Percentiles rank a stretch among this genome's conserved stretches.
Evolutionary conservation across 2,329 filamentous ascomycete genomes (phyloP).

Genomic region (Tolypocladium tropicale): DNA sequence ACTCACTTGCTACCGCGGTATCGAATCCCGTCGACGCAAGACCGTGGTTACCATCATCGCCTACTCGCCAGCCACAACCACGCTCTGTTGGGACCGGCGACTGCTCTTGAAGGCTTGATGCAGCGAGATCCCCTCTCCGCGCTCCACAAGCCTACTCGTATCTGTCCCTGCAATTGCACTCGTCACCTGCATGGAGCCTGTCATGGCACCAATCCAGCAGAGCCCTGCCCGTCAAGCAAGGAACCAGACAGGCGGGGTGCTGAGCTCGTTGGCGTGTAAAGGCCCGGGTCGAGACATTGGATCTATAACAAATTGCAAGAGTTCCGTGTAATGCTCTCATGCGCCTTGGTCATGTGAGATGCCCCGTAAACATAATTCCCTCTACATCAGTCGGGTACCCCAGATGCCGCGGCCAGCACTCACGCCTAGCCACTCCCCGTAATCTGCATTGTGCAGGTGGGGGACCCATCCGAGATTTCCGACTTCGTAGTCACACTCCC

Average conservation of each 20-base stretch:
- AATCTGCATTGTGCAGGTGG: conserved; percentile 55
- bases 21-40: not conserved
- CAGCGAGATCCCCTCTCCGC: not conserved
- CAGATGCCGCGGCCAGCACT: conserved; percentile 72
- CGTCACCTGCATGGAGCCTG: not conserved
- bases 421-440: conserved; percentile 76
- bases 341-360: not conserved
- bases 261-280: not conserved
- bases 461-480: conserved; percentile 81
- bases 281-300: not conserved
- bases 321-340: not conserved
- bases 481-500: conserved; percentile 81
- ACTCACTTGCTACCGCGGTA: not conserved
- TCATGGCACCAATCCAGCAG: not conserved
- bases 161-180: not conserved
- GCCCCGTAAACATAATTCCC: not conserved
- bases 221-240: not conserved
- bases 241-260: not conserved
- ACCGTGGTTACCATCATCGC: not conserved
- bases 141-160: not conserved
- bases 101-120: not conserved
- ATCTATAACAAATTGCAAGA: not conserved
- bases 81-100: not conserved
- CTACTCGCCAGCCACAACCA: not conserved
- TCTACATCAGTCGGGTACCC: conserved; percentile 48